Base-by-base conservation (phyloP, 805 yeast genomes). In the Priceomyces castillae region DNA sequence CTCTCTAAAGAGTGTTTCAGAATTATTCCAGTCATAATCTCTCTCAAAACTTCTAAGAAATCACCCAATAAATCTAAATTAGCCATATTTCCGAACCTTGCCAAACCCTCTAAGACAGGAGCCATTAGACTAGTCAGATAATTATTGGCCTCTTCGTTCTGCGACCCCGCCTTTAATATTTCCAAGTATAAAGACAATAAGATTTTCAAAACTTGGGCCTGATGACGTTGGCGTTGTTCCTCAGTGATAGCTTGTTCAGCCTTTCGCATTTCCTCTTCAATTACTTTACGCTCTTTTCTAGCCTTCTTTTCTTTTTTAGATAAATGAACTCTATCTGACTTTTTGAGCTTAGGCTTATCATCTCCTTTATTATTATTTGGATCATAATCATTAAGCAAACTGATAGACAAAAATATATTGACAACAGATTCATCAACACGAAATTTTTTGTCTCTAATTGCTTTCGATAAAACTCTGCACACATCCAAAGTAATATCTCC, bases 21-120 rank as follows among this genome's bases (percentile, higher is more conserved):
- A n/a, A 71, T 54, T 15, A 70, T 73, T 43, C 77, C 86, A 10
- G 57, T 54, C 61, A 89, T 79, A 18, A 90, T 77, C 62, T 94
- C 98, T 52, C 90, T 76, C 62, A 94, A 74, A 6, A 90, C 96
- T 59, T 85, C 95, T 40, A 94, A 71, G 64, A 94, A 82, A 61
- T 94, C 99, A 19, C 98, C 98, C 52, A 94, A 76, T 36, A 94
- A 71, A 51, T 94, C 98, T 44, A 92, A 81, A 59, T 94, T 94
- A 18, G 95, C 90, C 82, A 90, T 82, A 56, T 85, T 94, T 2
- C 98, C 96, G 59, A 84, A 90, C 57, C 81, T 80, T 1, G 97
- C 86, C 44, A 94, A 67, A 2, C 98, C 98, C 67, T 94, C 98
- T 42, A 94, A 71, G 0, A 92, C 95, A 0, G 92, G 76, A 6